Evolutionary conservation across 208 protist species (phyloP), one percentile per base, ranked within the genome.

Genomic region (Histomonas meleagridis): DNA sequence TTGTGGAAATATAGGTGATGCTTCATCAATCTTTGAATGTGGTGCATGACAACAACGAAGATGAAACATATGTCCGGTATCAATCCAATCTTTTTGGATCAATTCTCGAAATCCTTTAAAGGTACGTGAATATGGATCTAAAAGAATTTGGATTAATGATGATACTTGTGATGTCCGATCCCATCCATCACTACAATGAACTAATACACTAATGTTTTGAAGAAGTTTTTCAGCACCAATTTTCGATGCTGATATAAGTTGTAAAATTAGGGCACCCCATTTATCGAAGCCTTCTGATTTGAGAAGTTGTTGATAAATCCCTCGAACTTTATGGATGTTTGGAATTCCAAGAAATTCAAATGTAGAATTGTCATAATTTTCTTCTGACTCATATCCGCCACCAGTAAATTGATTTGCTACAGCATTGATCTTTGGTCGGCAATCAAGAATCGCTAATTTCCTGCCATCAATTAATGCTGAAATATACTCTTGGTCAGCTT

Each of bases 11-110:
- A 95, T 91, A 23, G 94, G 94, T 0, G 91, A 32, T 2, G 49
- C 23, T 55, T 81, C 72, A 38, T 55, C 35, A n/a, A 90, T 48
- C 35, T 78, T 90, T 48, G 10, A 14, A 26, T 86, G 28, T 32
- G 51, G 86, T 23, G 10, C 43, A 92, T 93, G 92, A 48, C 94
- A 92, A n/a, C 90, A 92, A 51, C 96, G 92, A 28, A 94, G 93
- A 28, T 92, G 70, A 92, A 96, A 97, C 65, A 96, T 95, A 92
- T 98, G 97, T 9, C 97, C 97, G 93, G 97, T 97, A 14, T 93
- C 81, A 14, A 97, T 86, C 96, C 96, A 99, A 26, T 99, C 97
- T 92, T 98, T 98, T 90, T 97, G 96, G 48, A 98, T 95, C 9
- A 98, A 91, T 0, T 95, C 92, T 1, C 91, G 21, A 92, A 97